Base-by-base conservation (phyloP, 1,284 basidiomycete genomes). In the Leccinum subrobustum region DNA sequence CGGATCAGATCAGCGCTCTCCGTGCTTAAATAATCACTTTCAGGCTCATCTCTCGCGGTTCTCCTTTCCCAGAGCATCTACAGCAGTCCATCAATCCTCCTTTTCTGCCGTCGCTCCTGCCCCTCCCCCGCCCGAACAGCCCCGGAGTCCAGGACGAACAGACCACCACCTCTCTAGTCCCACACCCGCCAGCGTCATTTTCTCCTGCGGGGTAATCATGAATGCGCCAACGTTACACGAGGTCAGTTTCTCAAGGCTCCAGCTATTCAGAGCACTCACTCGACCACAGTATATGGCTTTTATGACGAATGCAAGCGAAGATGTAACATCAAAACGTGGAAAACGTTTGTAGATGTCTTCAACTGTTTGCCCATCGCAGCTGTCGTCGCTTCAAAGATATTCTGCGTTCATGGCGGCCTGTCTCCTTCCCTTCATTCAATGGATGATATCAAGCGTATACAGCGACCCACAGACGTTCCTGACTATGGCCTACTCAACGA, bases 261-360 rank as follows among this genome's bases (percentile, higher is more conserved):
- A 57, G 56, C 61, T 31, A 11, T 59, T 39, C 48, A 35, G 23
- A 50, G 44, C 53, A 55, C 61, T 67, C 73, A 69, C 63, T 62
- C 65, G 58, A 18, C 23, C 42, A 39, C 42, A 95, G 96, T 99
- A 29, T 99, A 99, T 74, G 96, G 96, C 47, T 99, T 99, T 79
- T 99, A 99, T 77, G 96, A 99, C 79, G 96, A 99, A 80, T 99
- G 97, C 85, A 99, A 99, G 81, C 89, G 97, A 72, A 87, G 97
- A 68, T 96, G 95, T 82, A 98, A 98, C 77, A 96, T 99, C 84
- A 99, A 99, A 82, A 96, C 95, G 44, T 99, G 97, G 97, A 99
- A 98, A 81, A 96, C 95, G 12, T 99, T 99, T 76, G 95, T 98
- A 75, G 97, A 99, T 78, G 96, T 98, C 50, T 99, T 99, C 86